Evolutionary conservation across 1,284 basidiomycete genomes (phyloP), one percentile per base, ranked within the genome.

Genomic region (Marasmius fiardii): DNA sequence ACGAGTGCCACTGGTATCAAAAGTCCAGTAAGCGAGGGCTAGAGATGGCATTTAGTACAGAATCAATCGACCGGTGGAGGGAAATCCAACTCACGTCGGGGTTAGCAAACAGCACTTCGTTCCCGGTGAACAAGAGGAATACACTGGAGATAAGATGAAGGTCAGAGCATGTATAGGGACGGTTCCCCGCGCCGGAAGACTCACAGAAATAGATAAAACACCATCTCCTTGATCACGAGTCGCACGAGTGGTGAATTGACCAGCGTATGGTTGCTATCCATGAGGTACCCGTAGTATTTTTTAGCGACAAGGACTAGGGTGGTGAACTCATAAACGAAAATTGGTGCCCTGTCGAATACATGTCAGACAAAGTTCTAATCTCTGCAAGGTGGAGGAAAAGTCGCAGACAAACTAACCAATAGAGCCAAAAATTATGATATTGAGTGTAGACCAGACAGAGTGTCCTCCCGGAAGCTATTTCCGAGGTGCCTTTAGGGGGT

Each of bases 401-500:
- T n/a, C n/a, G n/a, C n/a, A n/a, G n/a, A n/a, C n/a, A n/a, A n/a
- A 45, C 47, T 18, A 21, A 55, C 54, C 54, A 55, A 31, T 51
- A 51, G 11, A 52, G 23, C 54, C 54, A 55, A 12, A 55, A 26
- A 14, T 34, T 23, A 21, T 35, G 49, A 21, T 20, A 45, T 5
- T n/a, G 26, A 7, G 50, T 44, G 16, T 31, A 51, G 2, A 51
- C 21, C 8, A 39, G 43, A 35, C 54, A 55, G n/a, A 24, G 8
- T 43, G 39, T 52, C 21, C 43, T 2, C 7, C 47, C 47, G 4
- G 45, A 34, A 24, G 34, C 35, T 14, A 49, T 12, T 1, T 55
- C 35, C n/a, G 45, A 18, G 18, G 45, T 24, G 24, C 24, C 54
- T 55, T 33, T 18, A 23, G 39, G 41, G 3, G 37, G n/a, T 24